Base-by-base conservation (phyloP, 2,329 filamentous ascomycete genomes). In the Scopulariopsis brevicaulis region DNA sequence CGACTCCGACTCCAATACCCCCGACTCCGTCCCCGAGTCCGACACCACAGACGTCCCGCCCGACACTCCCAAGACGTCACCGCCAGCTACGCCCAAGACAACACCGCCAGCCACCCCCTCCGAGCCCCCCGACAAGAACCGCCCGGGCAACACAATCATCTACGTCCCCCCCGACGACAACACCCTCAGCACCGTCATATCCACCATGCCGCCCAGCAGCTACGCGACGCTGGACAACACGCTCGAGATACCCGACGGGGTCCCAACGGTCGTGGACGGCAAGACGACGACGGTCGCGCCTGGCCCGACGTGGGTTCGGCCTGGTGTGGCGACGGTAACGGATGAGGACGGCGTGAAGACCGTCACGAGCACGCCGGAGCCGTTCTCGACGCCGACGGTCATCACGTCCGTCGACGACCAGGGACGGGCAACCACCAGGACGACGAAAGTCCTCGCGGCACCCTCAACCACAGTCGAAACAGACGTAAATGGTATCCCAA, bases 221-320 rank as follows among this genome's bases (percentile, higher is more conserved):
- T 22, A 46, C 22, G n/a, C n/a, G 12, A 46, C 40, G 34, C 37
- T 43, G 28, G 35, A 55, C 20, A 55, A 20, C 7, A 46, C 37
- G 4, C 25, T 56, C 20, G 40, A 28, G 43, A 56, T 43, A 4
- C 43, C 55, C 34, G 25, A 50, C 14, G 12, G 50, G 24, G 50
- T 56, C 34, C 54, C 54, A 7, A 56, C 54, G 3, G 54, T 56
- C 5, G 50, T 56, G n/a, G 54, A 51, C 43, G 54, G 54, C 4
- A 40, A 48, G 12, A 50, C 32, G 18, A 56, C 54, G 18, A 56
- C 54, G 11, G 18, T 56, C 54, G 18, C 37, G 32, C 10, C 50
- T 40, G 7, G 50, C 24, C 55, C 55, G n/a, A 56, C 25, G 7
- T 56, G n/a, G 25, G 25, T 56, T 5, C 32, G 43, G 7, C 15